These are phyloP conservation scores for Globisporangium nagaii DNA, from an alignment of 352 stramenopile genomes.

Conservation along the genomic window DNA sequence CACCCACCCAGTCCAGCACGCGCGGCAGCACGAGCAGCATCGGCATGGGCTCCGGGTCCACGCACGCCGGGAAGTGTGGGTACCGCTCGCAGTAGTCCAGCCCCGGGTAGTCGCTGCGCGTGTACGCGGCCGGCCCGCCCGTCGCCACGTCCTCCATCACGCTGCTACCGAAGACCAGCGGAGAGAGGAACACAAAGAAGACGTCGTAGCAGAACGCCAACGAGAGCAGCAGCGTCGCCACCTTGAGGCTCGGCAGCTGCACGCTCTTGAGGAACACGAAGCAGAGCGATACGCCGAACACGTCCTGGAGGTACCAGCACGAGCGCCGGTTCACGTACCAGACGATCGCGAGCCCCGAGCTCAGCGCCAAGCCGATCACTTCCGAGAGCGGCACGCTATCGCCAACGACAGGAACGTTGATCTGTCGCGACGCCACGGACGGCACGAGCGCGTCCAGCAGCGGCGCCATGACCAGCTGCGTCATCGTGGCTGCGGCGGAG, in stretches of 20 bases:
- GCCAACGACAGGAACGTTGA: conserved; percentile 28
- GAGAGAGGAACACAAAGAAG: conserved; percentile 95
- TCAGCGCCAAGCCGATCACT: conserved; percentile 35
- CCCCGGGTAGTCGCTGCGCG: conserved; percentile 55
- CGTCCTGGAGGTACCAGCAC: conserved; percentile 88
- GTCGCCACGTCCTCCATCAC: conserved; percentile 95
- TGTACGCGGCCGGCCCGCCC: conserved; percentile 67
- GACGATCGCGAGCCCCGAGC: conserved; percentile 28
- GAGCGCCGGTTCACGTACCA: conserved; percentile 62
- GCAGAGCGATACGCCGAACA: conserved; percentile 91
- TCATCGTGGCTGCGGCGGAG: conserved; percentile 41
- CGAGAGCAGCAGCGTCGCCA: conserved; percentile 85
- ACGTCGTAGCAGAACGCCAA: conserved; percentile 95
- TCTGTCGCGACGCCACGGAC: conserved; percentile 23
- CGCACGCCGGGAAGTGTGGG: conserved; percentile 43
- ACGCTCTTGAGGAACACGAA: conserved; percentile 90
- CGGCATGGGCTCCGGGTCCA: conserved; percentile 86
- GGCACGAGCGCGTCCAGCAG: conserved; percentile 29
- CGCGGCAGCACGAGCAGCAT: conserved; percentile 94
- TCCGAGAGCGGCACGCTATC: conserved; percentile 44
- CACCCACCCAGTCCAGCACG: conserved; percentile 89
- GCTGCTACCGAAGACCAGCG: conserved; percentile 78
- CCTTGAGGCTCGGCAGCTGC: conserved; percentile 88
- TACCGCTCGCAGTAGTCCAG: conserved; percentile 79
- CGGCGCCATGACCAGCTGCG: conserved; percentile 47